These are phyloP conservation scores for Grosmannia huntii DNA, from an alignment of 2,329 filamentous ascomycete genomes.

Conservation along the genomic window DNA sequence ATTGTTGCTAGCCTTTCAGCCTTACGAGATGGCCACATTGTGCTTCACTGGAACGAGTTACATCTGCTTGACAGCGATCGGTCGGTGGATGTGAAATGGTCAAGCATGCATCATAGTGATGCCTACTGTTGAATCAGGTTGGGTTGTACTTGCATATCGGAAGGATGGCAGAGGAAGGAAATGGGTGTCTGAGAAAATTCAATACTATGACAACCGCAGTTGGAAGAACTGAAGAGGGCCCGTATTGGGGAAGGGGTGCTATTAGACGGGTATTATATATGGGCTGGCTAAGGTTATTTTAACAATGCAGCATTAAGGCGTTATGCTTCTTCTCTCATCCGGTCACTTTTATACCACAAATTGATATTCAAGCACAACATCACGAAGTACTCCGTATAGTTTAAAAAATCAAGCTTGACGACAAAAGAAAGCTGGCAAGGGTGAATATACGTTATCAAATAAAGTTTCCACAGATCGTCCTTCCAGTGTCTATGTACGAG, in stretches of 20 bases:
- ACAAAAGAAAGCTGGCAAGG: too few relatives aligned
- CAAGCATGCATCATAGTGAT: background rate
- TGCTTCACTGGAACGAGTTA: background rate
- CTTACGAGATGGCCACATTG: background rate
- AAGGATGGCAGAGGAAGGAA: background rate
- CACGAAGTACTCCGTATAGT: background rate
- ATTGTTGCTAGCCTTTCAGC: background rate
- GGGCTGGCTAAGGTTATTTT: background rate
- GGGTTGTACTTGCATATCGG: background rate
- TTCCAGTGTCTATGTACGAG: too few relatives aligned
- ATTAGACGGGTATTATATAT: background rate
- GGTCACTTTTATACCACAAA: background rate
- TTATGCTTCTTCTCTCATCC: background rate
- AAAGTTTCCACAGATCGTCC: too few relatives aligned
- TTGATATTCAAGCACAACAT: background rate
- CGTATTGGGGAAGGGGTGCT: background rate
- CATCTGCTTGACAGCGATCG: background rate
- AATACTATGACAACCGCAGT: background rate
- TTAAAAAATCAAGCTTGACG: background rate
- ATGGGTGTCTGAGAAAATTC: background rate
- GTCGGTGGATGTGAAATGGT: background rate
- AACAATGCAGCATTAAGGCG: background rate
- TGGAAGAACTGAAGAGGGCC: background rate
- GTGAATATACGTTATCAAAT: too few relatives aligned
- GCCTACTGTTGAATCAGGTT: background rate